Evolutionary conservation across 169 alveolate genomes (phyloP).

Genomic region (Blepharisma undulans): DNA sequence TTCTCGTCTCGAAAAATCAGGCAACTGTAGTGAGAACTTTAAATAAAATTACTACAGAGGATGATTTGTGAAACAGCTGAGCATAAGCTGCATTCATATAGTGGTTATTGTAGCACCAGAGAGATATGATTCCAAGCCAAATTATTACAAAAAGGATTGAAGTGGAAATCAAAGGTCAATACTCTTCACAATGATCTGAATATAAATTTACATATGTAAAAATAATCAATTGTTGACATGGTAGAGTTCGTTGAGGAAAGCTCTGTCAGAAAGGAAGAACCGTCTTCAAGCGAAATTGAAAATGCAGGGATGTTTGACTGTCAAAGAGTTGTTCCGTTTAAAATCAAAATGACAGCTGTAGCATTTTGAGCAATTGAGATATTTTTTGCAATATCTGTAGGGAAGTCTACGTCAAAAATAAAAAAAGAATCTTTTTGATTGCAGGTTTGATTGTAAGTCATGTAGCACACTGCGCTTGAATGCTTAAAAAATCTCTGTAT

Average conservation of each 20-base stretch:
- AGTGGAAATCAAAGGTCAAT: neutral
- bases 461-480: neutral
- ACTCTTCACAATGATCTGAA: slow-evolving; percentile 15
- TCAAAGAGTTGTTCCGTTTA: neutral
- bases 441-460: neutral
- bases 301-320: neutral
- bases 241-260: neutral
- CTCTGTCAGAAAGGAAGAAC: neutral
- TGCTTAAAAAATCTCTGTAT: neutral
- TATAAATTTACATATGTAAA: neutral
- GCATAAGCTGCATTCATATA: neutral
- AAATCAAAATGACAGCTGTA: neutral
- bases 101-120: slow-evolving; percentile 18
- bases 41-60: neutral
- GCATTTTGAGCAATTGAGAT: neutral
- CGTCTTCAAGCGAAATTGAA: neutral
- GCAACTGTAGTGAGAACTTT: neutral
- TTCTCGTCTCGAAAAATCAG: neutral
- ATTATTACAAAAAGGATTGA: neutral
- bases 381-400: neutral
- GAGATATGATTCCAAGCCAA: neutral
- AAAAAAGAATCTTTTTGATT: neutral
- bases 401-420: neutral
- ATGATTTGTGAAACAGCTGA: slow-evolving; percentile 17
- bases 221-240: neutral